Percentiles rank a stretch among this genome's conserved stretches.
Evolutionary conservation across 176 grass and related monocot species (phyloP).

Genomic region (Aegilops longissima): DNA sequence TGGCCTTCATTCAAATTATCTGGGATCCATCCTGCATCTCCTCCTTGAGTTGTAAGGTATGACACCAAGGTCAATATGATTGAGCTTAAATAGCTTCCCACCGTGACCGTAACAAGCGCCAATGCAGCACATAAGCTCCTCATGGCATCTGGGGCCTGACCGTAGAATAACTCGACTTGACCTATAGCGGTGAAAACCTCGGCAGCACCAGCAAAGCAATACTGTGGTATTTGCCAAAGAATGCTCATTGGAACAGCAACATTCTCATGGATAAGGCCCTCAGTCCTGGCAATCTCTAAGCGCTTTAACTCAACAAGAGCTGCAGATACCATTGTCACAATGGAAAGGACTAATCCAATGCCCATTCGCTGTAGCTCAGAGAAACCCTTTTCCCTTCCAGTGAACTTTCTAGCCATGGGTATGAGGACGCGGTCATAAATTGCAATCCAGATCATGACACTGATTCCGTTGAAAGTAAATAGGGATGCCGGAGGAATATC

Average conservation of each 20-base stretch:
- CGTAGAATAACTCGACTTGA: slow-evolving; percentile 80
- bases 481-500: slow-evolving; percentile 73
- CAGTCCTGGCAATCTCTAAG: slow-evolving; percentile 54
- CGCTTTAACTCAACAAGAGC: slow-evolving; percentile 70
- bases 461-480: slow-evolving; percentile 70
- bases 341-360: slow-evolving; percentile 74
- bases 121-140: slow-evolving; percentile 76
- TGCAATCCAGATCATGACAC: slow-evolving; percentile 65
- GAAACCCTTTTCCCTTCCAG: slow-evolving; percentile 72
- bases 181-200: slow-evolving; percentile 82
- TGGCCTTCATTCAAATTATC: slow-evolving; percentile 88
- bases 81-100: slow-evolving; percentile 79
- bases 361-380: slow-evolving; percentile 79
- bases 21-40: slow-evolving; percentile 75
- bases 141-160: slow-evolving; percentile 80
- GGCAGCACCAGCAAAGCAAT: slow-evolving; percentile 66
- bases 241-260: slow-evolving; percentile 67
- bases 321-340: slow-evolving; percentile 64
- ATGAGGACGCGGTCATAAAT: slow-evolving; percentile 70
- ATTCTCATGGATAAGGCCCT: slow-evolving; percentile 56
- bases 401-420: slow-evolving; percentile 65
- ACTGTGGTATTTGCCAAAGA: slow-evolving; percentile 89
- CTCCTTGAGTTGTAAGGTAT: slow-evolving; percentile 59
- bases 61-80: slow-evolving; percentile 64
- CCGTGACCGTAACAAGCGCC: slow-evolving; percentile 56